Evolutionary conservation across 2,329 filamentous ascomycete genomes (phyloP).

Genomic region (Colletotrichum horii): DNA sequence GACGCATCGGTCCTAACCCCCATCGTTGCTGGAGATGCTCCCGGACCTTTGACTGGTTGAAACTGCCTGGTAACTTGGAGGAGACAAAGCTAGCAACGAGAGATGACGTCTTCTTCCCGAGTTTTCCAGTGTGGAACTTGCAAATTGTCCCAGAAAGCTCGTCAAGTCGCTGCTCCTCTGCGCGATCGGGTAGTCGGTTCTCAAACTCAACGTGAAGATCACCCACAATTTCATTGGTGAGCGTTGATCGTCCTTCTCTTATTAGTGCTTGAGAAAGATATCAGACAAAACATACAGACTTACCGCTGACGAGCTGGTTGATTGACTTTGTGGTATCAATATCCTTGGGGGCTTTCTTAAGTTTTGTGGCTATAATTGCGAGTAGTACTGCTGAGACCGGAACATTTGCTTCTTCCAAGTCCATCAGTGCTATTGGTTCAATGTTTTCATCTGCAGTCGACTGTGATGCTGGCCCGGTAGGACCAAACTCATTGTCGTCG

Average conservation of each 20-base stretch:
- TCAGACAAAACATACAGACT: conserved; percentile 37
- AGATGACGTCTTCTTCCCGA: conserved; percentile 93
- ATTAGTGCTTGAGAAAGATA: neutral
- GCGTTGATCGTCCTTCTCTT: conserved; percentile 86
- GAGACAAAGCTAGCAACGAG: conserved; percentile 93
- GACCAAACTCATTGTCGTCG: neutral
- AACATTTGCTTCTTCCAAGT: conserved; percentile 85
- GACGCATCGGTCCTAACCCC: conserved; percentile 84
- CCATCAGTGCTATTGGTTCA: conserved; percentile 51
- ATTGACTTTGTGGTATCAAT: conserved; percentile 95
- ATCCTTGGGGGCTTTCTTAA: conserved; percentile 90
- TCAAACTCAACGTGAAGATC: conserved; percentile 98
- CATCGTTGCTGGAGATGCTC: conserved; percentile 95
- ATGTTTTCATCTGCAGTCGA: neutral
- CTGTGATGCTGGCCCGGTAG: neutral
- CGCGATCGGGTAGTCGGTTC: conserved; percentile 88
- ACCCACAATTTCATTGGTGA: conserved; percentile 98
- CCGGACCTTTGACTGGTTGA: conserved; percentile 93
- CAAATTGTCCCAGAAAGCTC: conserved; percentile 53
- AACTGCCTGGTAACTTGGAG: conserved; percentile 98
- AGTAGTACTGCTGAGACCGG: conserved; percentile 87
- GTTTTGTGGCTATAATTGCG: conserved; percentile 91
- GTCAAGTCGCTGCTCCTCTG: conserved; percentile 93
- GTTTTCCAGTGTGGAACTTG: conserved; percentile 88
- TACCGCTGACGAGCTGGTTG: conserved; percentile 96